Conservation (phyloP, 352 stramenopile species). For the Blastocystis sp. region DNA sequence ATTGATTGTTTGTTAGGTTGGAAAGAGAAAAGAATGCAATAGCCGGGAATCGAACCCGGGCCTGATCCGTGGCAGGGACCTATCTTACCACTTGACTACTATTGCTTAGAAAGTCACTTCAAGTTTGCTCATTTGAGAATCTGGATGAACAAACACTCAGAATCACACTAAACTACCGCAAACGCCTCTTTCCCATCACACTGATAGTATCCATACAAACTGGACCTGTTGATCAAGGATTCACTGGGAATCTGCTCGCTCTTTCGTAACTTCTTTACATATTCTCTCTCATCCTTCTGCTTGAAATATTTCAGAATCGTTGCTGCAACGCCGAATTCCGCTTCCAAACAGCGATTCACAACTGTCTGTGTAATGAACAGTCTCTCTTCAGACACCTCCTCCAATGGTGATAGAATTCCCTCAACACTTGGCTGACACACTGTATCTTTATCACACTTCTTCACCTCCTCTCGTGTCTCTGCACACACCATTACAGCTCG, state of each 20-base stretch:
- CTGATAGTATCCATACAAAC: slow-evolving; percentile 30
- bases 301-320: slow-evolving; percentile 22
- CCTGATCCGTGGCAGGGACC: slow-evolving; percentile 65
- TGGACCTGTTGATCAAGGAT: not conserved
- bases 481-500: not conserved
- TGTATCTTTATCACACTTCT: not conserved
- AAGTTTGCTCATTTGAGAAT: not conserved
- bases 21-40: slow-evolving; percentile 31
- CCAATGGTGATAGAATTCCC: not conserved
- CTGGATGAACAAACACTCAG: not conserved
- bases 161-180: slow-evolving; percentile 23
- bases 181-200: not conserved
- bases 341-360: slow-evolving; percentile 32
- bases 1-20: too few species aligned
- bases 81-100: slow-evolving; percentile 68
- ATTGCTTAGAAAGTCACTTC: not conserved
- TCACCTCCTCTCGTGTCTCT: not conserved
- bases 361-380: slow-evolving; percentile 15
- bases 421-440: not conserved
- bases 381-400: not conserved
- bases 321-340: not conserved
- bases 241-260: not conserved
- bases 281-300: not conserved
- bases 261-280: not conserved
- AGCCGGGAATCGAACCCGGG: slow-evolving; percentile 64